phyloP scores from a whole-genome alignment of 441 rosid species.

The Mallotus repandus region DNA sequence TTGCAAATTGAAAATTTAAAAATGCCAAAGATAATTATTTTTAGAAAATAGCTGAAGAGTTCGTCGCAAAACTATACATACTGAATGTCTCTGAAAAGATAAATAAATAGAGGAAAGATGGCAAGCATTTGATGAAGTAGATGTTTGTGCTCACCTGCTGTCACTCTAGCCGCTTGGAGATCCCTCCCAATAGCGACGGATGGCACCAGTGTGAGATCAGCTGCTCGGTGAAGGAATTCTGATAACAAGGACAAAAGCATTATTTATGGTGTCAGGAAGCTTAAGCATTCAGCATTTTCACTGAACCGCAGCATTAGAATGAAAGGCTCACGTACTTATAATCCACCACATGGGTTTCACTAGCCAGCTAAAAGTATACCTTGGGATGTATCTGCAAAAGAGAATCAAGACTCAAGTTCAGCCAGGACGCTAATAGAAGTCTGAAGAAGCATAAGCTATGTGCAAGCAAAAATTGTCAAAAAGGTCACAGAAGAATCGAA shows the following conservation, averaged over 20 bases:
- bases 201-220: slow-evolving; percentile 95
- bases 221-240: slow-evolving; percentile 98
- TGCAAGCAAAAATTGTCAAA: neutral
- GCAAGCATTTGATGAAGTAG: neutral
- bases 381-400: slow-evolving; percentile 78
- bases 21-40: neutral
- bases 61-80: neutral
- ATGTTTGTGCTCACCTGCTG: slow-evolving; percentile 63
- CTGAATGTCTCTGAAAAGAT: neutral
- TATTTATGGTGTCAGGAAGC: slow-evolving; percentile 16
- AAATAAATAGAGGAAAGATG: neutral
- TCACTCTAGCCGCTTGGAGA: slow-evolving; percentile 76
- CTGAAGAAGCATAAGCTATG: neutral
- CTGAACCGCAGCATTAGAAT: neutral
- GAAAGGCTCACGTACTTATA: slow-evolving; percentile 55
- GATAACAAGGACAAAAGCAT: slow-evolving; percentile 23
- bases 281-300: neutral
- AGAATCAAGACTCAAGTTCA: slow-evolving; percentile 20
- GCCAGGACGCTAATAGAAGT: neutral
- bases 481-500: slow-evolving; percentile 16
- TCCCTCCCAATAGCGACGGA: slow-evolving; percentile 88
- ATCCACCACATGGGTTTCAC: slow-evolving; percentile 97
- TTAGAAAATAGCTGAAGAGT: neutral
- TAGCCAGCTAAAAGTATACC: slow-evolving; percentile 97
- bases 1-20: neutral